phyloP scores from a whole-genome alignment of 495 filamentous ascomycete genomes.

The Endocarpon pusillum region DNA sequence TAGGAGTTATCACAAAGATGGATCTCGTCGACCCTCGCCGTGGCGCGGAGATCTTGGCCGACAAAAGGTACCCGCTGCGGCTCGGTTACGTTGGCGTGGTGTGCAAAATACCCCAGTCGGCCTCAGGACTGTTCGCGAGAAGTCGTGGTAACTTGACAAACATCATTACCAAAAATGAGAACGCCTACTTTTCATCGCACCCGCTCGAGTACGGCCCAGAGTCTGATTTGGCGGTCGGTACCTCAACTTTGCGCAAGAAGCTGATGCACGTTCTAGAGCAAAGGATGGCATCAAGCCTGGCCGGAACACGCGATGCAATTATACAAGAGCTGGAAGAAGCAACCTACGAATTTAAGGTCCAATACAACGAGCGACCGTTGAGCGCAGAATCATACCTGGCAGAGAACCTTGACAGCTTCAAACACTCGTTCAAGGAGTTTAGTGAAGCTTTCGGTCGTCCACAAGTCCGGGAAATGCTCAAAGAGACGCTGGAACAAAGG shows the following conservation, averaged over 20 bases:
- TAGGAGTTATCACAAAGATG: slow-evolving; percentile 98
- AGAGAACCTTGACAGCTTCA: slow-evolving; percentile 87
- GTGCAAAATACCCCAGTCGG: slow-evolving; percentile 53
- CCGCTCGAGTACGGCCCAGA: slow-evolving; percentile 61
- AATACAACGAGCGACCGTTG: slow-evolving; percentile 92
- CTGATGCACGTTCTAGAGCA: slow-evolving; percentile 94
- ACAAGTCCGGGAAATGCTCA: slow-evolving; percentile 77
- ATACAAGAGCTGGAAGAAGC: slow-evolving; percentile 92
- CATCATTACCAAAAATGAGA: slow-evolving; percentile 76
- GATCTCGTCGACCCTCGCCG: slow-evolving; percentile 79
- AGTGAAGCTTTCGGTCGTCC: slow-evolving; percentile 76
- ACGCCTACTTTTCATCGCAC: slow-evolving; percentile 72
- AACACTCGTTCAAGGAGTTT: slow-evolving; percentile 92
- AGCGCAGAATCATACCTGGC: slow-evolving; percentile 93
- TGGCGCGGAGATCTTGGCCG: slow-evolving; percentile 58
- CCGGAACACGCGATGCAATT: slow-evolving; percentile 77
- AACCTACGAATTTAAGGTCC: slow-evolving; percentile 97
- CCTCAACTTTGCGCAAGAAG: slow-evolving; percentile 75
- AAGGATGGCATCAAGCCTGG: slow-evolving; percentile 83
- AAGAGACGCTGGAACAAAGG: slow-evolving; percentile 81
- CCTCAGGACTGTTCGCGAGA: slow-evolving; percentile 63
- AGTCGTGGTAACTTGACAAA: slow-evolving; percentile 67
- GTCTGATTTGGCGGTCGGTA: slow-evolving; percentile 57
- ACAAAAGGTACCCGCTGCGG: slow-evolving; percentile 85
- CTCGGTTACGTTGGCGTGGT: slow-evolving; percentile 97